phyloP scores from a whole-genome alignment of 139 green algal genomes.

The Micromonas commoda region DNA sequence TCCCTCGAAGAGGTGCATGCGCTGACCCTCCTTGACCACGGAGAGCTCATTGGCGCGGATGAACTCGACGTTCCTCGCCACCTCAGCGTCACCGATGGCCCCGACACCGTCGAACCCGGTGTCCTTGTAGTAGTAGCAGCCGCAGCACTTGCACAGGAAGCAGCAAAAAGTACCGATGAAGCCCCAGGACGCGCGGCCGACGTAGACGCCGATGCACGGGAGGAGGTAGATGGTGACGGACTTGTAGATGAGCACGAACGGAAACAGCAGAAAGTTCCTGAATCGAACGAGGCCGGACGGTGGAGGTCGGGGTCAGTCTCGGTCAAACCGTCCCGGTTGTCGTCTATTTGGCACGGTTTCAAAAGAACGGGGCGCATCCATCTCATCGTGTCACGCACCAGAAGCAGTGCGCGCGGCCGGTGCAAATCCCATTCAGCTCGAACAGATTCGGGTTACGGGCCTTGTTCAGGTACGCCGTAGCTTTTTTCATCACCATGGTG shows the following conservation, averaged over 20 bases:
- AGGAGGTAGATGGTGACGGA: not conserved
- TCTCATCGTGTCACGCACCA: not conserved
- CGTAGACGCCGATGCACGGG: conserved; percentile 20
- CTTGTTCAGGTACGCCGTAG: not conserved
- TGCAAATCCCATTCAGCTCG: not conserved
- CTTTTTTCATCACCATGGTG: not conserved
- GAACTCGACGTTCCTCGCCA: not conserved
- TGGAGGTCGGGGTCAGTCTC: not conserved
- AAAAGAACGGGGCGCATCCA: not conserved
- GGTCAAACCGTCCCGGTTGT: not conserved
- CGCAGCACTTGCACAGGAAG: not conserved
- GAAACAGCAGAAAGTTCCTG: not conserved
- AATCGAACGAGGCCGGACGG: not conserved
- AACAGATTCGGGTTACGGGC: not conserved
- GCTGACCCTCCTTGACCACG: not conserved
- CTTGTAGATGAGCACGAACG: conserved; percentile 9
- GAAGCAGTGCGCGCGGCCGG: not conserved
- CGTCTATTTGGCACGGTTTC: no score
- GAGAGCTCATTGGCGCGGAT: not conserved
- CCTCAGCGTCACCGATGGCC: conserved; percentile 5
- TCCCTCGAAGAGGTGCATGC: conserved; percentile 12
- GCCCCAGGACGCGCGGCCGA: not conserved
- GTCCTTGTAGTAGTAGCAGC: conserved; percentile 4
- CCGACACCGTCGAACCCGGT: not conserved
- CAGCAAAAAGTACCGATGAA: not conserved